A percentile compares a stretch with the other conserved stretches of the same genome.
Conservation (phyloP, 192 early-diverging fungal species). For the Coemansia sp. region DNA sequence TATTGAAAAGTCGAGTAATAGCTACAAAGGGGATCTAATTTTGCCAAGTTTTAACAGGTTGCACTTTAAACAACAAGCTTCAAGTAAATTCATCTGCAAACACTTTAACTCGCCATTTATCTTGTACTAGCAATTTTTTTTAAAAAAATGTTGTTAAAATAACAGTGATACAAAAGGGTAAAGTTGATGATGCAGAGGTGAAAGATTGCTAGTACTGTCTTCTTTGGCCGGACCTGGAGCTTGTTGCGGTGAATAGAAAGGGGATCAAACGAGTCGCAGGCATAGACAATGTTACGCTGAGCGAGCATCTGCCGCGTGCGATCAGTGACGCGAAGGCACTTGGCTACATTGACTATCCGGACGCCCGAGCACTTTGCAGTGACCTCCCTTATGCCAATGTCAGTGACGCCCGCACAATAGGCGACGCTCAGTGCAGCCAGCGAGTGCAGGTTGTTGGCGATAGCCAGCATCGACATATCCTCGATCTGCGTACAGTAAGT, state of each 20-base stretch:
- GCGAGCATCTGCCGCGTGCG: constrained; percentile 15
- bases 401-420: constrained; percentile 57
- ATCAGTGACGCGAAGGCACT: constrained; percentile 49
- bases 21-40: too few species aligned
- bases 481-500: constrained; percentile 61
- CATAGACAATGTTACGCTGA: constrained; percentile 7
- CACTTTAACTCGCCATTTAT: too few species aligned
- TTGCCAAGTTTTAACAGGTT: too few species aligned
- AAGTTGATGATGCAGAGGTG: too few species aligned
- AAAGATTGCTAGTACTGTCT: too few species aligned
- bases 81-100: too few species aligned
- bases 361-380: constrained; percentile 24
- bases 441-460: constrained; percentile 37
- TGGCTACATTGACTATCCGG: constrained; percentile 54
- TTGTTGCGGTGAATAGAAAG: constrained; percentile 28
- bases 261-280: constrained; percentile 32
- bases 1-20: too few species aligned
- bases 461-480: constrained; percentile 56
- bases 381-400: constrained; percentile 55
- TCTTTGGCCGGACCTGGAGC: neutral
- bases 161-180: too few species aligned
- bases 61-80: too few species aligned
- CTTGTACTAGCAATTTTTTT: too few species aligned
- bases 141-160: too few species aligned
- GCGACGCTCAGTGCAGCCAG: constrained; percentile 56